phyloP scores from a whole-genome alignment of 2,329 filamentous ascomycete genomes.

The Mollisia scopiformis region DNA sequence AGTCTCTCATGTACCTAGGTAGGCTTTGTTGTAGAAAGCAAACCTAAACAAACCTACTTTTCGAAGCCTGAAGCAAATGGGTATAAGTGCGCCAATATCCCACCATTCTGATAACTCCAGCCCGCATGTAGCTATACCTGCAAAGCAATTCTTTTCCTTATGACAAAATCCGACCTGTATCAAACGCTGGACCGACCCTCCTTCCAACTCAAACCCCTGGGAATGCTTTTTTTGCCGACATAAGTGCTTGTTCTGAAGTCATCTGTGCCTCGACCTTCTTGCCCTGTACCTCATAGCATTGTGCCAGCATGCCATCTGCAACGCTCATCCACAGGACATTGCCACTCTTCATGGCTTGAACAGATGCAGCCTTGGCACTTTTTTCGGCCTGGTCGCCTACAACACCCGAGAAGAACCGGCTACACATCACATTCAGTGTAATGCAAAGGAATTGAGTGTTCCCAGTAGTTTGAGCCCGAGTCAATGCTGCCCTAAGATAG shows the following conservation, averaged over 20 bases:
- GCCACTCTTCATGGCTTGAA: conserved; percentile 70
- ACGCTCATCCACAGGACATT: conserved; percentile 81
- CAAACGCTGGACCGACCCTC: not conserved
- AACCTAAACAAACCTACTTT: no score
- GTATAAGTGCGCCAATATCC: conserved; percentile 28
- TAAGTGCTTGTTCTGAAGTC: conserved; percentile 46
- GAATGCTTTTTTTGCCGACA: conserved; percentile 28
- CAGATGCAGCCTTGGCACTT: conserved; percentile 70
- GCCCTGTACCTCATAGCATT: conserved; percentile 75
- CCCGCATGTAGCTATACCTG: not conserved
- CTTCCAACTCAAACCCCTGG: not conserved
- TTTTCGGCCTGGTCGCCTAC: conserved; percentile 84
- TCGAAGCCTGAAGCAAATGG: conserved; percentile 27
- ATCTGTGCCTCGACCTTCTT: conserved; percentile 54
- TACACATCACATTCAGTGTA: conserved; percentile 83
- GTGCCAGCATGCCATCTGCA: conserved; percentile 75
- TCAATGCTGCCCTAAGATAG: conserved; percentile 73
- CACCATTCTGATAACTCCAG: conserved; percentile 7
- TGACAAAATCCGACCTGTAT: not conserved
- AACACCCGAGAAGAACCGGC: conserved; percentile 56
- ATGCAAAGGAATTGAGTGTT: conserved; percentile 85
- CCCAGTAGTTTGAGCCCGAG: conserved; percentile 66
- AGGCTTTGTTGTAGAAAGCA: no score
- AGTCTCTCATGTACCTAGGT: no score
- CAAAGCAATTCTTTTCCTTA: not conserved